phyloP scores from a whole-genome alignment of 202 grass and related monocot species.

The Eragrostis tef region DNA sequence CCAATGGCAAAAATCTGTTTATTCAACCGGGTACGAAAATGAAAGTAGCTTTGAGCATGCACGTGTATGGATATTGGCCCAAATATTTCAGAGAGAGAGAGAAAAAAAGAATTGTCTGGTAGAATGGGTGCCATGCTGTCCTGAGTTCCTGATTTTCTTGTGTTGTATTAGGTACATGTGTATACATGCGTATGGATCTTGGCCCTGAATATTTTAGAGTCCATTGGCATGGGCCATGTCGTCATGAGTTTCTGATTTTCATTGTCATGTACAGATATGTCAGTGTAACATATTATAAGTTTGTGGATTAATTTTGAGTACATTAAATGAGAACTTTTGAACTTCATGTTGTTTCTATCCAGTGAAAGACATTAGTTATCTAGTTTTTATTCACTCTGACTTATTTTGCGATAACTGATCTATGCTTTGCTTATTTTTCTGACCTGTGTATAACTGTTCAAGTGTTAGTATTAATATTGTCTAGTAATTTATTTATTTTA shows the following conservation, averaged over 20 bases:
- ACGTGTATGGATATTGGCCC: neutral
- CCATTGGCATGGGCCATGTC: neutral
- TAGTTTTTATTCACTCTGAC: neutral
- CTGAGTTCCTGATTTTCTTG: neutral
- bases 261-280: neutral
- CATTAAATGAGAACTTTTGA: neutral
- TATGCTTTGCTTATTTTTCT: neutral
- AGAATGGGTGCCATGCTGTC: neutral
- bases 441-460: neutral
- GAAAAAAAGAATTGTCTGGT: neutral
- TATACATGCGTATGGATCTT: neutral
- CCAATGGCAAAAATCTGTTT: neutral
- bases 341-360: neutral
- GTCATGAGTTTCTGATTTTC: neutral
- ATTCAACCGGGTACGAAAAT: slow-evolving; percentile 5
- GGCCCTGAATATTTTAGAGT: neutral
- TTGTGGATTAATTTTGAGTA: neutral
- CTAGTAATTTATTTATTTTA: too few species aligned
- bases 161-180: too few species aligned
- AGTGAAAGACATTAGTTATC: neutral
- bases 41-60: neutral
- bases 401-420: neutral
- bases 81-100: neutral
- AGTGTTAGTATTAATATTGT: neutral
- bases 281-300: neutral